phyloP scores from a whole-genome alignment of 768 basidiomycete species.

The Pseudohyphozyma bogoriensis region DNA sequence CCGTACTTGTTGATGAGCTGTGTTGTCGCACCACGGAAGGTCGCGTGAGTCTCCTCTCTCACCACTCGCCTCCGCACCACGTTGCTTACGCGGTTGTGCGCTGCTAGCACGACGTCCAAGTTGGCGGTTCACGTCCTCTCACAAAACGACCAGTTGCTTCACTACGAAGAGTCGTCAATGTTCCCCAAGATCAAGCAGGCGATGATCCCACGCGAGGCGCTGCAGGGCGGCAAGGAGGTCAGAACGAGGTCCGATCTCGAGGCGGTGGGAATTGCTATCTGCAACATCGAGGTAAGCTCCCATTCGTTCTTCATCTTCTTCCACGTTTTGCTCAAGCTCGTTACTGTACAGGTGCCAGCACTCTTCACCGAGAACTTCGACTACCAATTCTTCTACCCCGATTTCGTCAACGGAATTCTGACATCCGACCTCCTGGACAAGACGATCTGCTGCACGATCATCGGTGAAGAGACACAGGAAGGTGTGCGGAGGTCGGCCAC shows the following conservation, averaged over 20 bases:
- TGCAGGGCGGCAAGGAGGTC: constrained; percentile 62
- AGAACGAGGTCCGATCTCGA: constrained; percentile 81
- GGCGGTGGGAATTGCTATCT: constrained; percentile 82
- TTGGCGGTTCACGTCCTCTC: constrained; percentile 62
- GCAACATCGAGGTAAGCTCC: constrained; percentile 71
- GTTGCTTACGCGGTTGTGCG: not conserved
- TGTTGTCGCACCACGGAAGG: constrained; percentile 13
- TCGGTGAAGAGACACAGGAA: constrained; percentile 41
- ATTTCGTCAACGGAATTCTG: constrained; percentile 88
- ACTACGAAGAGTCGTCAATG: constrained; percentile 67
- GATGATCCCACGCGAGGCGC: constrained; percentile 65
- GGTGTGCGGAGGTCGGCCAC: constrained; percentile 46
- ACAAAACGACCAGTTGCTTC: constrained; percentile 66
- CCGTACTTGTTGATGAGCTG: constrained; percentile 84
- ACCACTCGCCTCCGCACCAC: constrained; percentile 47
- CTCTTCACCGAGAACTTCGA: constrained; percentile 98
- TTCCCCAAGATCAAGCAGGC: constrained; percentile 56
- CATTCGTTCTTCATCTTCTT: too few relatives aligned
- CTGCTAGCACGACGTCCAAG: constrained; percentile 31
- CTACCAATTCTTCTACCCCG: constrained; percentile 77
- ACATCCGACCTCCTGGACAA: constrained; percentile 92
- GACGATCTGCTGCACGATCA: constrained; percentile 82
- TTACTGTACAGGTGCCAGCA: constrained; percentile 62
- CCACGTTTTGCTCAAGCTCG: not conserved
- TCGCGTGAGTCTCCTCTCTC: constrained; percentile 13